Evolutionary conservation across 352 stramenopile genomes (phyloP), one percentile per base, ranked within the genome.

Genomic region (Globisporangium ultimum): DNA sequence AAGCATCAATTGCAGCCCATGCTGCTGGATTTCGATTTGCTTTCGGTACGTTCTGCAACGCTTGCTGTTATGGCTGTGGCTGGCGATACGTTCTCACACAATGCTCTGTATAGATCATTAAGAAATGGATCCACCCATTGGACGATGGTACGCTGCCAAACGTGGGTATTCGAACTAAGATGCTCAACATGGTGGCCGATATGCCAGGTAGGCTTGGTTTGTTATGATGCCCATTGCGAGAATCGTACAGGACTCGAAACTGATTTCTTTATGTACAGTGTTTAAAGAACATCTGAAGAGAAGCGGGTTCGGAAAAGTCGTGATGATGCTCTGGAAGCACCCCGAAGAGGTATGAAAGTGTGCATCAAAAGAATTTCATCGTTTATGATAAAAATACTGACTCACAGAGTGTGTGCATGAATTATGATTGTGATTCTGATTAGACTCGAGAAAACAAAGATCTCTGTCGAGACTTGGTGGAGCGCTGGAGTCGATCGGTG

Each of bases 241-340:
- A 28, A 28, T 2, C 24, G 24, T 28, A 28, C 24, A 5, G 2
- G 24, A 28, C 24, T 28, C 24, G 24, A 28, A 28, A 28, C 5
- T 28, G 24, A 2, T 46, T 1, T 42, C 12, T n/a, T 32, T 7
- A 6, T 41, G 13, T 52, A 18, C 28, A 89, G 83, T 95, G 12
- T 91, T 89, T 66, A 95, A 95, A 68, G 87, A 95, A 49, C 87
- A 95, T 48, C 55, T 95, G 59, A 95, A 95, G 82, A 80, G 87
- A 36, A 94, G 84, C 55, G 84, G 84, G n/a, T 87, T 95, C 51
- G 87, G 87, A 42, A 95, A 95, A 70, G 81, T 93, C 21, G 73
- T 95, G 20, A 95, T 95, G 87, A 32, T 88, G 40, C 65, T 95
- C 47, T 93, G 88, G 87, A 95, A 95, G 64, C 84, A 95, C 61